These are phyloP conservation scores for Peronosclerospora sorghi DNA, from an alignment of 352 stramenopile genomes.

Conservation along the genomic window DNA sequence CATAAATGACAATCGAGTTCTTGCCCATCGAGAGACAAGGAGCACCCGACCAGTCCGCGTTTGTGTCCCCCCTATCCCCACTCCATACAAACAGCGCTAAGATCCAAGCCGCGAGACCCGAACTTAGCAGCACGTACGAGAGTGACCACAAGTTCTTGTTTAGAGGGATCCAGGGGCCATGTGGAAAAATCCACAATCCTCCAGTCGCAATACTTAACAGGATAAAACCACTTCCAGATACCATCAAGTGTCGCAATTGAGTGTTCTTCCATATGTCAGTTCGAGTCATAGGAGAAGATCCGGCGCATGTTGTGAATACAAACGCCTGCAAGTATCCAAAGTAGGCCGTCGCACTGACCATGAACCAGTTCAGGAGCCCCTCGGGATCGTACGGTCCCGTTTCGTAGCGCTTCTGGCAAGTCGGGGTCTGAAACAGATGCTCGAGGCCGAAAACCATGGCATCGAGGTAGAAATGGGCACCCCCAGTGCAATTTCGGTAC, in stretches of 20 bases:
- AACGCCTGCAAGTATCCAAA: conserved; percentile 45
- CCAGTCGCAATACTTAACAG: conserved; percentile 3
- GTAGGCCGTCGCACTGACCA: conserved; percentile 47
- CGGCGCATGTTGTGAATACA: conserved; percentile 10
- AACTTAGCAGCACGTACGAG: conserved; percentile 46
- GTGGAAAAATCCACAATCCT: conserved; percentile 19
- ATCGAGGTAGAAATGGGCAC: conserved; percentile 67
- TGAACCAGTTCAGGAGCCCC: conserved; percentile 67
- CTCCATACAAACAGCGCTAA: conserved; percentile 18
- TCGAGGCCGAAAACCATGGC: conserved; percentile 36
- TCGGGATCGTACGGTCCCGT: conserved; percentile 69
- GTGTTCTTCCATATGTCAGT: neutral
- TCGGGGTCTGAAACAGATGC: conserved; percentile 59
- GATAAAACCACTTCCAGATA: conserved; percentile 7
- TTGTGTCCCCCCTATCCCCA: conserved; percentile 11
- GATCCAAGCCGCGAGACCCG: conserved; percentile 23
- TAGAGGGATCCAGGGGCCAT: conserved; percentile 37
- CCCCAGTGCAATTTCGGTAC: conserved; percentile 61
- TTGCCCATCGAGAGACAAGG: conserved; percentile 39
- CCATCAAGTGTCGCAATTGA: conserved; percentile 1
- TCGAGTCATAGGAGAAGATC: neutral
- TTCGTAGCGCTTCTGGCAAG: conserved; percentile 40
- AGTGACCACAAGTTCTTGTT: conserved; percentile 85
- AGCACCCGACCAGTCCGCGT: conserved; percentile 10
- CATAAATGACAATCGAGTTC: conserved; percentile 71